Evolutionary conservation across 169 alveolate genomes (phyloP), one percentile per base, ranked within the genome.

Genomic region (Amoebophrya sp.): DNA sequence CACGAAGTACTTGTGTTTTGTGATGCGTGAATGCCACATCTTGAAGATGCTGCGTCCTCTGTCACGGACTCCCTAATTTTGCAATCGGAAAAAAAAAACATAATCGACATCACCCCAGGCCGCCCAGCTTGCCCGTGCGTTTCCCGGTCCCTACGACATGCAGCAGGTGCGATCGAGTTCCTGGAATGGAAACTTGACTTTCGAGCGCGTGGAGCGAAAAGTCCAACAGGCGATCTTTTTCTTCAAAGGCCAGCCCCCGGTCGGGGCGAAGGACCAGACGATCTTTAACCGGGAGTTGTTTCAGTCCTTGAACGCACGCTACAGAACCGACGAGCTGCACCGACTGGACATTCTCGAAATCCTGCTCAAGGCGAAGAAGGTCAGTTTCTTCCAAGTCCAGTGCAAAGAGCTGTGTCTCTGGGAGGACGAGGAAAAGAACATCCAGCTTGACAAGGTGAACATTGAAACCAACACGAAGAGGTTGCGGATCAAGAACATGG

Each of bases 211-310:
- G 32, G 83, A 66, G 35, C 83, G 83, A 2, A 66, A 66, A 25
- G 83, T 66, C 10, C 38, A 18, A 3, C 83, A 66, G 35, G 83
- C 83, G 7, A 66, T 66, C 83, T 66, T 66, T n/a, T 66, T 66
- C 32, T 66, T 66, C 83, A 66, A 66, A 66, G 83, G 83, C 83
- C 29, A 66, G 29, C 83, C 83, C 32, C 83, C 83, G 35, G 39
- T n/a, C 32, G 35, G 35, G 1, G 83, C 83, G 39, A 66, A 66
- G 35, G 83, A 66, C 35, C 83, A 66, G 83, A 66, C 83, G 35
- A 66, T 66, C 0, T 66, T 66, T 25, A 66, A 66, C 83, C 83
- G 83, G 10, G 83, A 66, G 35, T n/a, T 66, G 39, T 66, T 18
- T 3, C 83, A 66, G 83, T 25, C 29, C 35, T 25, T 66, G 29